These are phyloP conservation scores for Nigrospora osmanthi DNA, from an alignment of 2,329 filamentous ascomycete genomes.

Conservation along the genomic window DNA sequence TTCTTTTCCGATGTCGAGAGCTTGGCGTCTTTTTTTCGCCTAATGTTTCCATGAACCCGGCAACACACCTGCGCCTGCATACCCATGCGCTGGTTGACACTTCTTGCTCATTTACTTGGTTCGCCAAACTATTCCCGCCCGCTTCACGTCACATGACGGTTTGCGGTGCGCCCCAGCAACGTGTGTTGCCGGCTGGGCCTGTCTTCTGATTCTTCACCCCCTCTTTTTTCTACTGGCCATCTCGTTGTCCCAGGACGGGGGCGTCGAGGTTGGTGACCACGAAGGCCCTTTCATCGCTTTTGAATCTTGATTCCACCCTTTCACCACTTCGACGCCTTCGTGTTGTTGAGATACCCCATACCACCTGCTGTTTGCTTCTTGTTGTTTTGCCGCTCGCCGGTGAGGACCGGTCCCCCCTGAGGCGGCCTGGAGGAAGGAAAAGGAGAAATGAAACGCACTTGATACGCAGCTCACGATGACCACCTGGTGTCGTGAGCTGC, in stretches of 20 bases:
- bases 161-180: constrained; percentile 3
- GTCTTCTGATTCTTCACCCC: constrained; percentile 3
- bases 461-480: too few relatives aligned
- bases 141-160: background rate
- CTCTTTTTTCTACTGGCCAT: constrained; percentile 8
- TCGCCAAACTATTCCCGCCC: background rate
- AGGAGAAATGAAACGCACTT: background rate
- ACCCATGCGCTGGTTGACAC: background rate
- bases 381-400: constrained; percentile 13
- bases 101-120: constrained; percentile 2
- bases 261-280: constrained; percentile 8
- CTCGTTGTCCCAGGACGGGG: constrained; percentile 9
- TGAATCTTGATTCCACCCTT: background rate
- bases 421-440: background rate
- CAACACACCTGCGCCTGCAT: constrained; percentile 7
- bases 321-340: constrained; percentile 7
- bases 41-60: constrained; percentile 23
- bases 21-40: constrained; percentile 16
- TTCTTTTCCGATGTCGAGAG: constrained; percentile 18
- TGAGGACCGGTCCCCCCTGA: constrained; percentile 7
- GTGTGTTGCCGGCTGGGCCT: constrained; percentile 12
- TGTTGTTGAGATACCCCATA: constrained; percentile 14
- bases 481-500: too few relatives aligned
- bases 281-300: constrained; percentile 9
- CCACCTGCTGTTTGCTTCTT: background rate